Conservation (phyloP, 768 basidiomycete species). For the Cystobasidium onofrii region DNA sequence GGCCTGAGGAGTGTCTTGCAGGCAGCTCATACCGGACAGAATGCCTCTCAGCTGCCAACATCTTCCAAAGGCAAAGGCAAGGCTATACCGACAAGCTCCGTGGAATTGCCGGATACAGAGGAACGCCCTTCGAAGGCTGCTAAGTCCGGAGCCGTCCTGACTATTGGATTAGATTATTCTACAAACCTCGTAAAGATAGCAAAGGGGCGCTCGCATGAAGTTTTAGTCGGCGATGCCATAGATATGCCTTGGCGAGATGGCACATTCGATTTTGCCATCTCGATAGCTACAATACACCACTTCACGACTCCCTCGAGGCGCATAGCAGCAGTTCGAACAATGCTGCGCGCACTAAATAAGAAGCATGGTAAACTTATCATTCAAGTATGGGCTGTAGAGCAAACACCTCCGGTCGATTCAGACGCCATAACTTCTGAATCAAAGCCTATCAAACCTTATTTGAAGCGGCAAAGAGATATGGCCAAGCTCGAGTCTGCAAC, state of each 20-base stretch:
- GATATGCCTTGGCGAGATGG: conserved; percentile 65
- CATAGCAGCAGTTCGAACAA: conserved; percentile 60
- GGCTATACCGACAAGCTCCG: not conserved
- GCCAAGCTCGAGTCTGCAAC: conserved; percentile 5
- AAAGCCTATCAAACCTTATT: conserved; percentile 18
- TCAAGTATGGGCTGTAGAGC: conserved; percentile 95
- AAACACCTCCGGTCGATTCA: conserved; percentile 51
- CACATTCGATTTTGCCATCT: conserved; percentile 86
- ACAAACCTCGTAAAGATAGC: conserved; percentile 42
- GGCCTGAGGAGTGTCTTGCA: conserved; percentile 41
- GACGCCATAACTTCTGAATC: conserved; percentile 25
- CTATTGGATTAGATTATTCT: not conserved
- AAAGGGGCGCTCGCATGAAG: conserved; percentile 53
- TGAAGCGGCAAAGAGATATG: conserved; percentile 22
- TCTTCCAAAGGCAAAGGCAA: conserved; percentile 30
- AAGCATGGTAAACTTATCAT: conserved; percentile 70
- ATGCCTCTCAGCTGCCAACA: not conserved
- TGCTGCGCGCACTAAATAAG: conserved; percentile 50
- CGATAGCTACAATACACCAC: conserved; percentile 96
- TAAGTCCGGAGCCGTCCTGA: not conserved
- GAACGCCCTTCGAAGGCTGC: conserved; percentile 21
- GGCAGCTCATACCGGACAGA: not conserved
- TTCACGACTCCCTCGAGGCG: conserved; percentile 71
- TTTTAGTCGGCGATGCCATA: conserved; percentile 71
- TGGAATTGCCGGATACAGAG: not conserved